phyloP scores from a whole-genome alignment of 177 flowering plant genomes.

The Vitis hybrid region DNA sequence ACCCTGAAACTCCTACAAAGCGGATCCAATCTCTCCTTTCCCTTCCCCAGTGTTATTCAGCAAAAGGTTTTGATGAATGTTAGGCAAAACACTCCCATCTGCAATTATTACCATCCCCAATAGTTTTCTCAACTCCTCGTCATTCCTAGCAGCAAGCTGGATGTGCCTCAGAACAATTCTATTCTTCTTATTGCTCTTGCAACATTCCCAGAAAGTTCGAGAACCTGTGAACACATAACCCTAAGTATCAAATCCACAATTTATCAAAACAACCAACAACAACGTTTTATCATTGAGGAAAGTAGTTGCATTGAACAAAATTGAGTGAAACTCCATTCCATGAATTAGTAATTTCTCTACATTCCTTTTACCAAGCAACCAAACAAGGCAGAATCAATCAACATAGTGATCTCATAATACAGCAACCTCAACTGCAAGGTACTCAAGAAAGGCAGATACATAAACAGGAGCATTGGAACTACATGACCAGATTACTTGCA shows the following conservation, averaged over 20 bases:
- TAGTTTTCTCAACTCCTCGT: slow-evolving; percentile 62
- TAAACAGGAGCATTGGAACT: slow-evolving; percentile 27
- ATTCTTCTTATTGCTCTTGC: slow-evolving; percentile 67
- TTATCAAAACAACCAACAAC: too few species aligned
- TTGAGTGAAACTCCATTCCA: too few species aligned
- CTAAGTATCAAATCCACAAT: too few species aligned
- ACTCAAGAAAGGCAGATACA: slow-evolving; percentile 26
- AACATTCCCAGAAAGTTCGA: slow-evolving; percentile 65
- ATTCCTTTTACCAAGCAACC: neutral
- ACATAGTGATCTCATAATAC: neutral
- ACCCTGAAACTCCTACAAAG: slow-evolving; percentile 47
- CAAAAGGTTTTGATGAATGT: slow-evolving; percentile 49
- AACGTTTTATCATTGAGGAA: too few species aligned
- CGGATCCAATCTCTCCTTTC: slow-evolving; percentile 53
- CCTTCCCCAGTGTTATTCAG: slow-evolving; percentile 48
- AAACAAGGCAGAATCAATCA: neutral
- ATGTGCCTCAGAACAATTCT: slow-evolving; percentile 63
- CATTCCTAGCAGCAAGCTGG: slow-evolving; percentile 61
- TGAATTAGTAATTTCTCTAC: too few species aligned
- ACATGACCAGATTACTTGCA: slow-evolving; percentile 19
- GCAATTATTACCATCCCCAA: slow-evolving; percentile 55
- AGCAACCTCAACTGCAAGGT: slow-evolving; percentile 22
- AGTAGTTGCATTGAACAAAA: too few species aligned
- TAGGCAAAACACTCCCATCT: slow-evolving; percentile 53
- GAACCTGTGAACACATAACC: slow-evolving; percentile 26